Base-by-base conservation (phyloP, 805 yeast genomes). In the Debaryomyces tyrocola region DNA sequence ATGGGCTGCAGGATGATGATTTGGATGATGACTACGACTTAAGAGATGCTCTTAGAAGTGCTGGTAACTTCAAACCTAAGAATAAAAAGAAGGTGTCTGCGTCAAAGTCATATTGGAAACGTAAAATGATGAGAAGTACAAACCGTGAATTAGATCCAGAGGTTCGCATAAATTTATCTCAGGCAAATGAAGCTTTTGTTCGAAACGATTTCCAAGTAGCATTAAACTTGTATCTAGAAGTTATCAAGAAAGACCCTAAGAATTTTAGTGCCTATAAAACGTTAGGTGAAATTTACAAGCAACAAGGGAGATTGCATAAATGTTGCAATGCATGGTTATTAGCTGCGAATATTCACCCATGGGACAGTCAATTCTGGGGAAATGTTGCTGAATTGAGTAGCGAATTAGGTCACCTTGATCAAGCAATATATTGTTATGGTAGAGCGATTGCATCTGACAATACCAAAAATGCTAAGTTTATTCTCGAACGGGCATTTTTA, bases 181-280 rank as follows among this genome's bases (percentile, higher is more conserved):
- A 75, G 53, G 97, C 96, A 1, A 87, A 89, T 57, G 90, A 84
- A 54, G 87, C 90, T 0, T 90, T 84, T 71, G 96, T 87, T 1
- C 60, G 77, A 27, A 76, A 77, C 41, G 85, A 86, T 55, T 74
- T 79, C 15, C 79, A 75, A 27, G 73, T 68, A 0, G 92, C 95
- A 0, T 77, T 80, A 53, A 67, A 77, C 42, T 60, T 77, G 41
- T 91, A 78, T 64, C 69, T 74, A 53, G 88, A 81, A 50, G 95
- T 90, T 10, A 83, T 92, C 49, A 82, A 84, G 55, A 74, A 83
- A 44, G 96, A 90, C 59, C 84, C 88, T 11, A 79, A 80, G 53
- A 86, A 87, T 60, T 85, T 81, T 62, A 82, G 87, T 38, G 97
- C 97, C 0, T 91, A 91, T 71, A 85, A 87, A 57, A 87, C 95